Base-by-base conservation (phyloP, 2,329 filamentous ascomycete genomes). In the Cadophora gregata region DNA sequence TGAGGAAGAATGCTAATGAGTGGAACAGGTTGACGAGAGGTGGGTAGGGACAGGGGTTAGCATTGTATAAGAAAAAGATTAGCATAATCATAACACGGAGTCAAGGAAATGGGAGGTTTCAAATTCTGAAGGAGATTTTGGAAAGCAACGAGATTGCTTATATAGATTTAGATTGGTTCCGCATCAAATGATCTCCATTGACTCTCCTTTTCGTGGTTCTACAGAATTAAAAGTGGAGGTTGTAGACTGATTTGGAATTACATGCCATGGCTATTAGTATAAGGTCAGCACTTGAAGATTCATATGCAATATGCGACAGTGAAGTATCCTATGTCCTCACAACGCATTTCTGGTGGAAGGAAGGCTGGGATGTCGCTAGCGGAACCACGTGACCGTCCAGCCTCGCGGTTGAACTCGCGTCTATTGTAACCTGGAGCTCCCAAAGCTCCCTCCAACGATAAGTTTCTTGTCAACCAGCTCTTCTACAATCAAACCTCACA, bases 381-480 rank as follows among this genome's bases (percentile, higher is more conserved):
- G 4, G 9, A 16, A 5, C 19, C 62, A 65, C 66, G 58, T 66
- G 67, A 68, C 63, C 66, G 50, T 53, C n/a, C 50, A 29, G 42
- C 59, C 56, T 58, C 64, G 66, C 64, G 68, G 63, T 70, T 62
- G 27, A 59, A 45, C 65, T 69, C 70, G 70, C 72, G 70, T 72
- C 67, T 64, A 38, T 53, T 62, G 58, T 65, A 64, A 68, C 55
- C 63, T 69, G 60, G 36, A 70, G 68, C 65, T 71, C 62, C 69
- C 66, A 69, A 61, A 68, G 69, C 68, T 71, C 68, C 9, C 64
- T 59, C 61, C 66, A 70, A 70, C 64, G 48, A 67, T 63, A 50
- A 67, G 5, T 29, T 61, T 33, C 29, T 38, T 51, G 12, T 50
- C 67, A 45, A 64, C 62, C 27, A 62, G 62, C 59, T 56, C 64